phyloP scores from a whole-genome alignment of 2,329 filamentous ascomycete species.

The Trichoderma arundinaceum region DNA sequence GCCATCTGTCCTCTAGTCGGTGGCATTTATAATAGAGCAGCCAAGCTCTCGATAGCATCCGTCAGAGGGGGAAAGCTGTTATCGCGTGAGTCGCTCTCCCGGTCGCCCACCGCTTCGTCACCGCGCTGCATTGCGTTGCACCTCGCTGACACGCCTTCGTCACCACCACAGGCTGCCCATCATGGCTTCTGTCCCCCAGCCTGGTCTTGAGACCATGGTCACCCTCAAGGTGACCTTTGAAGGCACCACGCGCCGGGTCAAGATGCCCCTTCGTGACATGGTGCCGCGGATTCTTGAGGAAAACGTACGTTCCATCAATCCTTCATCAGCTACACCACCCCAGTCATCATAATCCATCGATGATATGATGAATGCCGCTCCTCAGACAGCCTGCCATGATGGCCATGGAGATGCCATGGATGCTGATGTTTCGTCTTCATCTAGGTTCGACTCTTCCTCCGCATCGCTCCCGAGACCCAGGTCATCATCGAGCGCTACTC shows the following conservation, averaged over 20 bases:
- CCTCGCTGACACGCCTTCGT: background rate
- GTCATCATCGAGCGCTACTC: constrained; percentile 88
- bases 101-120: constrained; percentile 30
- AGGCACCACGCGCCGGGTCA: constrained; percentile 79
- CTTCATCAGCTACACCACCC: background rate
- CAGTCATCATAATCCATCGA: background rate
- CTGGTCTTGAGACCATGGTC: constrained; percentile 55
- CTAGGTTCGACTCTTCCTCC: constrained; percentile 47
- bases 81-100: constrained; percentile 25
- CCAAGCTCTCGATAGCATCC: constrained; percentile 16
- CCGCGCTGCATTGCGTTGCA: background rate
- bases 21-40: constrained; percentile 13
- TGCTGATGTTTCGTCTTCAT: background rate
- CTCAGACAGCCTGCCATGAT: background rate
- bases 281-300: constrained; percentile 73
- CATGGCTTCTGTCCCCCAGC: constrained; percentile 29
- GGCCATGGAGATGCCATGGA: background rate
- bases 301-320: constrained; percentile 70
- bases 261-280: constrained; percentile 86
- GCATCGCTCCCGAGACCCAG: constrained; percentile 44
- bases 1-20: constrained; percentile 23
- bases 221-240: constrained; percentile 84
- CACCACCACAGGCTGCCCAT: constrained; percentile 22
- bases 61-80: constrained; percentile 13
- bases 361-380: background rate